Evolutionary conservation across 108 stramenopile species (phyloP).

Genomic region (Cylindrotheca fusiformis): DNA sequence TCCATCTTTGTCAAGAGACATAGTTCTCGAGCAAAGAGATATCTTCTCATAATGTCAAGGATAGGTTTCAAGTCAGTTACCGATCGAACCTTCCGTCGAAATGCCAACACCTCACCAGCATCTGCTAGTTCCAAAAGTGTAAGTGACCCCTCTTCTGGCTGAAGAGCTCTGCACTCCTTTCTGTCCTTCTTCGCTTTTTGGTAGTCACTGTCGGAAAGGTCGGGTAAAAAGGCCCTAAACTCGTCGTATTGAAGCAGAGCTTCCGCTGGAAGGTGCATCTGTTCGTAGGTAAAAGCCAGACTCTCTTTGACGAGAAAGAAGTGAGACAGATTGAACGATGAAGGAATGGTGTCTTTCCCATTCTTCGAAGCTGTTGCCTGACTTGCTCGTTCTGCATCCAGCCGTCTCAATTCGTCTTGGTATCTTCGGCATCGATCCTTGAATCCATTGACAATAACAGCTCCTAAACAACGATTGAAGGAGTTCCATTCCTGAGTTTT

Average conservation of each 20-base stretch:
- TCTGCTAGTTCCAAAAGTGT: slow-evolving; percentile 37
- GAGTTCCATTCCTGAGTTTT: slow-evolving; percentile 70
- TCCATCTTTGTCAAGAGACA: slow-evolving; percentile 60
- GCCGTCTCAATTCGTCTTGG: slow-evolving; percentile 66
- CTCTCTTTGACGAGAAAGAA: slow-evolving; percentile 85
- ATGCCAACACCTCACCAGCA: slow-evolving; percentile 56
- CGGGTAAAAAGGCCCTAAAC: slow-evolving; percentile 63
- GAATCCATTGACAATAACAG: slow-evolving; percentile 67
- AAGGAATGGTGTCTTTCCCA: neutral
- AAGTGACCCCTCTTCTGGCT: slow-evolving; percentile 9
- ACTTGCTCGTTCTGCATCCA: slow-evolving; percentile 54
- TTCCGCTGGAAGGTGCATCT: slow-evolving; percentile 74
- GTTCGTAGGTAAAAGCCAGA: slow-evolving; percentile 80
- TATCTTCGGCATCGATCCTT: slow-evolving; percentile 65
- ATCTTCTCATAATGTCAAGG: slow-evolving; percentile 45
- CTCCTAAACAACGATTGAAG: slow-evolving; percentile 60
- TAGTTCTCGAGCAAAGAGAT: slow-evolving; percentile 71
- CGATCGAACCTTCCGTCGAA: slow-evolving; percentile 53
- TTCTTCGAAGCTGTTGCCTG: slow-evolving; percentile 31
- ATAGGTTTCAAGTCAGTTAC: slow-evolving; percentile 47
- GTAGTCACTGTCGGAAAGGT: slow-evolving; percentile 28
- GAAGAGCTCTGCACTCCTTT: slow-evolving; percentile 16
- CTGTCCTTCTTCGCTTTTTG: slow-evolving; percentile 10
- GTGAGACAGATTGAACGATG: slow-evolving; percentile 58
- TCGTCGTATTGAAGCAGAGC: slow-evolving; percentile 83